These are phyloP conservation scores for Rhodotorula mucilaginosa DNA, from an alignment of 1,284 basidiomycete genomes.

Conservation along the genomic window DNA sequence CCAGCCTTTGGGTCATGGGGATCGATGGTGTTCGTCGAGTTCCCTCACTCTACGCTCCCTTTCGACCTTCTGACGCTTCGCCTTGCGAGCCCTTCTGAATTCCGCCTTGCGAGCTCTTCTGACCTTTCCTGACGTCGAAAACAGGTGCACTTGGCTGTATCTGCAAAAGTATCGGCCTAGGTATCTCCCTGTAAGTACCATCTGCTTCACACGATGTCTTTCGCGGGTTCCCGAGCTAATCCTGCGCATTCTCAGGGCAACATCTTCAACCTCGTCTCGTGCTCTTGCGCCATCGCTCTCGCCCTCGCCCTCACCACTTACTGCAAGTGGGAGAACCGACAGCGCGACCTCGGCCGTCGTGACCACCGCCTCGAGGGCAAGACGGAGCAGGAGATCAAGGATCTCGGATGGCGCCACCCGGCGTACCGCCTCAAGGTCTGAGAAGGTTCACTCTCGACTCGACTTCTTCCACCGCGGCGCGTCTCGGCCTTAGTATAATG, in stretches of 20 bases:
- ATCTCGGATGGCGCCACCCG: conserved; percentile 40
- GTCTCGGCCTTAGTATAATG: too few species aligned
- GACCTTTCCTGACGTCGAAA: not conserved
- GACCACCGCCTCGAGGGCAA: conserved; percentile 41
- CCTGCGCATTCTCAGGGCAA: conserved; percentile 15
- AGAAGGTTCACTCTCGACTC: not conserved
- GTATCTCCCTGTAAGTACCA: not conserved
- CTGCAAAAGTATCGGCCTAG: not conserved
- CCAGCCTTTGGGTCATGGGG: conserved; percentile 32
- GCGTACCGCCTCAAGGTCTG: conserved; percentile 31
- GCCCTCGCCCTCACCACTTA: conserved; percentile 23
- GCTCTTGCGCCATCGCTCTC: conserved; percentile 6
- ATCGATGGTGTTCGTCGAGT: conserved; percentile 7
- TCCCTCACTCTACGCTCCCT: not conserved
- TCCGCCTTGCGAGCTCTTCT: not conserved
- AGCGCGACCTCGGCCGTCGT: conserved; percentile 37
- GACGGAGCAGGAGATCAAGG: conserved; percentile 25
- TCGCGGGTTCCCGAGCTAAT: not conserved
- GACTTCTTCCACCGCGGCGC: too few species aligned
- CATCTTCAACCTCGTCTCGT: conserved; percentile 21
- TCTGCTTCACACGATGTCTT: not conserved
- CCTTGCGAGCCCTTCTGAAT: too few species aligned
- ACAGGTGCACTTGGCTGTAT: conserved; percentile 34
- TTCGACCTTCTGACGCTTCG: not conserved
- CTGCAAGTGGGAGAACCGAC: conserved; percentile 39